Evolutionary conservation across 2,329 filamentous ascomycete genomes (phyloP), one percentile per base, ranked within the genome.

Genomic region (Fusarium sp.): DNA sequence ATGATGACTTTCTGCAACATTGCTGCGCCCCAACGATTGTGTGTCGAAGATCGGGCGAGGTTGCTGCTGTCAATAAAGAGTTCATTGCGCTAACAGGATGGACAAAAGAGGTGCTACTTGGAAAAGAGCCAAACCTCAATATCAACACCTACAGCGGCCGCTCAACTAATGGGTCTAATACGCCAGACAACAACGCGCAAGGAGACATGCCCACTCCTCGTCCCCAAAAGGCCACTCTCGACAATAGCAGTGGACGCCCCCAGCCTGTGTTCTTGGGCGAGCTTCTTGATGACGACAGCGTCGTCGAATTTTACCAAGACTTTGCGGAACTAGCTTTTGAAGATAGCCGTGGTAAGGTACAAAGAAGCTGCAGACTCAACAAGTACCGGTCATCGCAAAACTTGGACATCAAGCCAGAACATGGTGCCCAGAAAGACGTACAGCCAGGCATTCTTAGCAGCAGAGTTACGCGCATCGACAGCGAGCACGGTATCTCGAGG

Each of bases 21-120:
- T 94, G 92, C 65, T 94, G 94, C 41, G 97, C 94, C 6, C 96
- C 96, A 0, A 97, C 94, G 1, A 90, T 99, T 61, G 93, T 98
- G 27, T 97, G 94, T 76, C 90, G 96, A 49, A 90, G 96, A 49
- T 97, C 94, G 0, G 96, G 96, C 53, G 96, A 98, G 79, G 90
- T 99, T n/a, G 94, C 94, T 1, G 93, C 93, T 6, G 94, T 97
- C 24, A 97, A 96, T 78, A 97, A 98, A 80, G 96, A 98, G 79
- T 99, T 99, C 74, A 94, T 91, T n/a, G 92, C 97, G 30, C 83
- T 99, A 57, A 98, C 96, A 0, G 96, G 95, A 7, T 99, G 96
- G 96, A 92, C 90, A 55, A 94, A 94, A 76, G 92, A 96, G 49
- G 90, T 98, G 0, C 84, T 99, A 2, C 85, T 98, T 1, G 96